Conservation (phyloP, 257 asterid genomes). For the Marsdenia floribunda region DNA sequence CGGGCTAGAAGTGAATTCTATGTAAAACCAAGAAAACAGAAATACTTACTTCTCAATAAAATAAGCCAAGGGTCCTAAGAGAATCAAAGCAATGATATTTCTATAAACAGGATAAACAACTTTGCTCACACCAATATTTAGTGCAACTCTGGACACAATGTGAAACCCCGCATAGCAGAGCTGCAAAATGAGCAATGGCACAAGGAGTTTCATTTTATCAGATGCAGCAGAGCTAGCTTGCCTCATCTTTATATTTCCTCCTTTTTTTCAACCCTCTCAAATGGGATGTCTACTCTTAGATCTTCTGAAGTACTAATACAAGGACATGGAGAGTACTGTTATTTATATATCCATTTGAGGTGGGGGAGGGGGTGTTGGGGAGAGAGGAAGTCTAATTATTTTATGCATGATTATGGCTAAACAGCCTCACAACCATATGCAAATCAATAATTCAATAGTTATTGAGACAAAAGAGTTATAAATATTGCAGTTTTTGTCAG, state of each 20-base stretch:
- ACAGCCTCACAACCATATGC: conserved; percentile 41
- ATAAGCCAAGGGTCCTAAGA: conserved; percentile 78
- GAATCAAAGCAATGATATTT: conserved; percentile 59
- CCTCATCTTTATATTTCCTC: conserved; percentile 34
- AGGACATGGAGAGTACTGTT: neutral
- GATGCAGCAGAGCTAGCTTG: conserved; percentile 29
- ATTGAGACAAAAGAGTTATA: conserved; percentile 19
- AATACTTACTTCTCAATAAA: conserved; percentile 61
- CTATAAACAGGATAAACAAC: conserved; percentile 82
- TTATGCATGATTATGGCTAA: conserved; percentile 17
- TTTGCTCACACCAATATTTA: conserved; percentile 82
- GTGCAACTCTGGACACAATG: conserved; percentile 82
- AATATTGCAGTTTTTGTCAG: conserved; percentile 25
- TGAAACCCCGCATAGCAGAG: conserved; percentile 82
- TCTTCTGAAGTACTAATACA: neutral
- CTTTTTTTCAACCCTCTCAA: neutral
- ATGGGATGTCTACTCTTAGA: neutral
- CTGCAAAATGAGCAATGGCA: conserved; percentile 66
- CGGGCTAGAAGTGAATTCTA: neutral
- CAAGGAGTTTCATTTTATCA: conserved; percentile 54
- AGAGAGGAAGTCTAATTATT: neutral
- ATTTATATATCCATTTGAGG: conserved; percentile 4
- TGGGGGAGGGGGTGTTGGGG: no score
- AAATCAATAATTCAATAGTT: conserved; percentile 36
- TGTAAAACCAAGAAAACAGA: neutral